These are phyloP conservation scores for Mediolabrus comicus DNA, from an alignment of 108 stramenopile species.

Conservation along the genomic window DNA sequence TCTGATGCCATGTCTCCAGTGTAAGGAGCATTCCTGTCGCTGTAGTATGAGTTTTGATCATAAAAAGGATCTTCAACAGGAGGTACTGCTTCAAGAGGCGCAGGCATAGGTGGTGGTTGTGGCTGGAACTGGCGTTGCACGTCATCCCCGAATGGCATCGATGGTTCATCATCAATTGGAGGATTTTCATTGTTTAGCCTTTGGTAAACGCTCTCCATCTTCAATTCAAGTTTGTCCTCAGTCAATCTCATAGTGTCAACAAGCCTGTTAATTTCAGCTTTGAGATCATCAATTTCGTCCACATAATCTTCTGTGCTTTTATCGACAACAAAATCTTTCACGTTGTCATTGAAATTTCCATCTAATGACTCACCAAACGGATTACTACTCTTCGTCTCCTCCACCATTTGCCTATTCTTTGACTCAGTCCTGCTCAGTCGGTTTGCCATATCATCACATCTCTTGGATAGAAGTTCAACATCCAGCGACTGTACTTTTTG, in stretches of 20 bases:
- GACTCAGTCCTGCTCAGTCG: constrained; percentile 7
- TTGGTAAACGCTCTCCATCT: constrained; percentile 6
- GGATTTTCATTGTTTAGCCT: not conserved
- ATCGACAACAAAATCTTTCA: constrained; percentile 5
- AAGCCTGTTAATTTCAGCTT: constrained; percentile 3
- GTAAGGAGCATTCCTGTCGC: not conserved
- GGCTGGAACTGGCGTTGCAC: not conserved
- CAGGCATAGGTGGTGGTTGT: not conserved
- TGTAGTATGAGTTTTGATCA: not conserved
- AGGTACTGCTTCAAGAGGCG: not conserved
- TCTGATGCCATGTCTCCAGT: not conserved
- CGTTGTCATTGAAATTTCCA: not conserved
- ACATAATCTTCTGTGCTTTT: constrained; percentile 5
- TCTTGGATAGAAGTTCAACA: constrained; percentile 10
- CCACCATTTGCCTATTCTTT: constrained; percentile 4
- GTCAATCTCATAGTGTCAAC: not conserved
- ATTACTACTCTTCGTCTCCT: not conserved
- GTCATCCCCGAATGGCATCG: not conserved
- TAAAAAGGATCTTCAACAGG: not conserved
- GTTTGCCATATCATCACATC: constrained; percentile 11
- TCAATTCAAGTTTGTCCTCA: not conserved
- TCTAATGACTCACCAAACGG: constrained; percentile 1
- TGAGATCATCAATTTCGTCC: not conserved
- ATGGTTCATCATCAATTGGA: not conserved
- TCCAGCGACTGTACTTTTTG: constrained; percentile 5